Percentiles rank a stretch among this genome's conserved stretches.
Conservation (phyloP, 305 asterid species). For the Andrographis paniculata region DNA sequence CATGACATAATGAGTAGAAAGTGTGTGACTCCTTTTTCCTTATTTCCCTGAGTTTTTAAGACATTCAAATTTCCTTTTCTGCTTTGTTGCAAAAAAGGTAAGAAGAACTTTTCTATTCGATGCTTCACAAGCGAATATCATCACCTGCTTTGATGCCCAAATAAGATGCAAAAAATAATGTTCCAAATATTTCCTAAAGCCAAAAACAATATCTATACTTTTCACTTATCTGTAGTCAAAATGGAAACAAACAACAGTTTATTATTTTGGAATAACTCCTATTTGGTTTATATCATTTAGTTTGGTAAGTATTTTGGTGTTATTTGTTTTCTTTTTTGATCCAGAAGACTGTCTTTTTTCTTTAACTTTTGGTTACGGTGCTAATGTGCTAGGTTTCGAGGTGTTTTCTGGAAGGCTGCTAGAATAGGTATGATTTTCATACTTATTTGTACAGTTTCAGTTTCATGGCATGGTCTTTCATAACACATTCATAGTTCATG, state of each 20-base stretch:
- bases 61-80: not conserved
- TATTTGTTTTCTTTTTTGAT: not conserved
- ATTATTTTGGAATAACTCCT: no score
- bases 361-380: not conserved
- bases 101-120: not conserved
- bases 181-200: not conserved
- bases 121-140: not conserved
- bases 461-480: not conserved
- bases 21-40: no score
- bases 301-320: not conserved
- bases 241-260: no score
- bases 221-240: no score
- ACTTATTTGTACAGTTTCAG: not conserved
- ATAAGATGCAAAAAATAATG: not conserved
- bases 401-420: conserved; percentile 88
- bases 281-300: no score
- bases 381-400: conserved; percentile 57
- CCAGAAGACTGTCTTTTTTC: not conserved
- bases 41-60: no score
- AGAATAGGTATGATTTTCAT: conserved; percentile 44
- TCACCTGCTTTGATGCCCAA: no score
- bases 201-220: not conserved
- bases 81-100: not conserved
- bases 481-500: no score
- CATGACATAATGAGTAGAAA: no score